Evolutionary conservation across 257 asterid genomes (phyloP), one percentile per base, ranked within the genome.

Genomic region (Henckelia pumila): DNA sequence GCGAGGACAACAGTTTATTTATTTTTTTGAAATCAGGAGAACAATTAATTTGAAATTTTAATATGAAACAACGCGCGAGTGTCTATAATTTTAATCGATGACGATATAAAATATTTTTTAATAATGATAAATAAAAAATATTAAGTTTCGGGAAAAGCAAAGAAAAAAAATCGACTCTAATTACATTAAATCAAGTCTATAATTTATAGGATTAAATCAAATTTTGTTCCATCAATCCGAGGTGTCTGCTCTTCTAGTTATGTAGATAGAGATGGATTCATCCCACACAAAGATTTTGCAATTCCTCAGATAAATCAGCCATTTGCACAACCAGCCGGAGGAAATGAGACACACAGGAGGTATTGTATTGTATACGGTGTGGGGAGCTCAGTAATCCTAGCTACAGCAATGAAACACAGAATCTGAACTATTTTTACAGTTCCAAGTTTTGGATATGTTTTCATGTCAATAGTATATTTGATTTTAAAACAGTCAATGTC

Each of bases 221-320:
- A 14, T 47, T 13, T 44, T 44, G 52, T 44, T 14, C n/a, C 17
- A 37, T 37, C 13, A 33, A 76, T 76, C 21, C 53, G 70, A 28
- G 71, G 66, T 1, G 75, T 59, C 16, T 69, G 79, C 52, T 70
- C 79, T 1, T 40, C 75, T 7, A 25, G 49, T 14, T 63, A 75
- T 10, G 14, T n/a, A 20, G 4, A 49, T 10, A 19, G 22, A 20
- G 4, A 49, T 4, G 24, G 17, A 2, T 75, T 64, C 65, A 65
- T 66, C 60, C 76, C 79, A 17, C 76, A 70, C 28, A 75, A 75
- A 61, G 79, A 75, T 59, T 58, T 75, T 19, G 26, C 76, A 17
- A 56, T 75, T 37, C 79, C 79, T 59, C 61, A 52, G 21, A 40
- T 70, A 8, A 25, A 32, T 63, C 58, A 53, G 61, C 71, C 78